These are phyloP conservation scores for Colletotrichum plurivorum DNA, from an alignment of 2,329 filamentous ascomycete species.

Conservation along the genomic window DNA sequence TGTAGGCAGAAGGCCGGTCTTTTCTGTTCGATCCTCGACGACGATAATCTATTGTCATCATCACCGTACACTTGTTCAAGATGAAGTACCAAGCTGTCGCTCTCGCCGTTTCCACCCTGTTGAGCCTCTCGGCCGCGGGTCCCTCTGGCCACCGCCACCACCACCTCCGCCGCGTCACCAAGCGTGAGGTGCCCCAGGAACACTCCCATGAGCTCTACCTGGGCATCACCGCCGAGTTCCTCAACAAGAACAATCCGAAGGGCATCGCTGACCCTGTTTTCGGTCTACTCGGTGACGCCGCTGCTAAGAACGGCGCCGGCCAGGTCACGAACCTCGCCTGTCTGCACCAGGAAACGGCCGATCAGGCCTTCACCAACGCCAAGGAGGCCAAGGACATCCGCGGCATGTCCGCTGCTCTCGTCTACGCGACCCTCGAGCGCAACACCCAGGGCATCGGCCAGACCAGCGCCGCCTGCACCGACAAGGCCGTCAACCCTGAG, in stretches of 20 bases:
- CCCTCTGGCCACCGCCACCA: slow-evolving; percentile 23
- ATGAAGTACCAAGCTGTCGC: slow-evolving; percentile 42
- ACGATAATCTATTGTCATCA: slow-evolving; percentile 22
- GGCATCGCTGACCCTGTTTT: slow-evolving; percentile 64
- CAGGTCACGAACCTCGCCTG: slow-evolving; percentile 58
- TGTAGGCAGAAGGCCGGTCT: slow-evolving; percentile 34
- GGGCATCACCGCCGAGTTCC: slow-evolving; percentile 54
- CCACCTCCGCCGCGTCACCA: slow-evolving; percentile 42
- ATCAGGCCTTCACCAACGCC: slow-evolving; percentile 73
- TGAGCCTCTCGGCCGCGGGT: slow-evolving; percentile 28
- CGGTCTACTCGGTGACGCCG: slow-evolving; percentile 64
- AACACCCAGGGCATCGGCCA: slow-evolving; percentile 62
- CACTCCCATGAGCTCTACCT: slow-evolving; percentile 65
- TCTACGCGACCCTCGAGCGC: slow-evolving; percentile 68
- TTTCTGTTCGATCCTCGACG: slow-evolving; percentile 24
- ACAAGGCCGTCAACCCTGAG: slow-evolving; percentile 60
- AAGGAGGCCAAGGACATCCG: slow-evolving; percentile 66
- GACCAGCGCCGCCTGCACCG: slow-evolving; percentile 54
- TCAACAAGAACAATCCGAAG: slow-evolving; percentile 63
- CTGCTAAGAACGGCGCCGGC: slow-evolving; percentile 56
- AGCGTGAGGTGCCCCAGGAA: slow-evolving; percentile 64
- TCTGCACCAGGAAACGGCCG: slow-evolving; percentile 64
- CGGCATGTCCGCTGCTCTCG: slow-evolving; percentile 67
- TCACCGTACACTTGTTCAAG: slow-evolving; percentile 5
- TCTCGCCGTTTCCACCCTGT: slow-evolving; percentile 32